Percentiles rank a stretch among this genome's conserved stretches.
phyloP scores from a whole-genome alignment of 1,284 basidiomycete species.

The Ustilago tritici region DNA sequence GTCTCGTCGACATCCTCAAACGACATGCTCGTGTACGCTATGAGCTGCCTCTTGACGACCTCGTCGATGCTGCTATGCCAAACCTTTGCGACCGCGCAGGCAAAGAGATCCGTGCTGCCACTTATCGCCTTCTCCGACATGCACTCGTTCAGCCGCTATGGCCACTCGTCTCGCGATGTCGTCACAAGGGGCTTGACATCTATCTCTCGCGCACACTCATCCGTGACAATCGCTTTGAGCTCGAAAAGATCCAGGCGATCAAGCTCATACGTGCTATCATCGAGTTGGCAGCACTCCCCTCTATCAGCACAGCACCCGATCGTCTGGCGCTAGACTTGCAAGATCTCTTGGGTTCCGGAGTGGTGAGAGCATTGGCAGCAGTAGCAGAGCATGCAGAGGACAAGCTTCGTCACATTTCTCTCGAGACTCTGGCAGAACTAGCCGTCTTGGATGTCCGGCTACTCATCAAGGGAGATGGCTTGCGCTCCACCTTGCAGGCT shows the following conservation, averaged over 20 bases:
- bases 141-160: constrained; percentile 76
- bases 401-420: constrained; percentile 82
- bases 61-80: constrained; percentile 79
- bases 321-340: constrained; percentile 71
- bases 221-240: constrained; percentile 83
- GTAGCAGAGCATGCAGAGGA: constrained; percentile 93
- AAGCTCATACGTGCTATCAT: constrained; percentile 88
- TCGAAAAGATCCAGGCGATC: constrained; percentile 94
- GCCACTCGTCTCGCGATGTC: constrained; percentile 73
- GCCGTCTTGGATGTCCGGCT: constrained; percentile 87
- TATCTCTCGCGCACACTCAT: constrained; percentile 85
- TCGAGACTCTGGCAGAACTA: constrained; percentile 92
- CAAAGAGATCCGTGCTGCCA: constrained; percentile 82
- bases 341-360: constrained; percentile 44
- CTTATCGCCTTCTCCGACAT: constrained; percentile 88
- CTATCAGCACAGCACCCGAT: constrained; percentile 38
- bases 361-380: constrained; percentile 83
- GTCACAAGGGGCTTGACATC: constrained; percentile 80
- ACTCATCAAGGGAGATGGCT: constrained; percentile 83
- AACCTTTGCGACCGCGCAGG: constrained; percentile 81
- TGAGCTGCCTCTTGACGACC: constrained; percentile 78
- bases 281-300: constrained; percentile 70
- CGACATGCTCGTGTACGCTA: constrained; percentile 81
- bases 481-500: constrained; percentile 86
- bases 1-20: constrained; percentile 79